These are phyloP conservation scores for Teratosphaeria destructans DNA, from an alignment of 2,329 filamentous ascomycete species.

Conservation along the genomic window DNA sequence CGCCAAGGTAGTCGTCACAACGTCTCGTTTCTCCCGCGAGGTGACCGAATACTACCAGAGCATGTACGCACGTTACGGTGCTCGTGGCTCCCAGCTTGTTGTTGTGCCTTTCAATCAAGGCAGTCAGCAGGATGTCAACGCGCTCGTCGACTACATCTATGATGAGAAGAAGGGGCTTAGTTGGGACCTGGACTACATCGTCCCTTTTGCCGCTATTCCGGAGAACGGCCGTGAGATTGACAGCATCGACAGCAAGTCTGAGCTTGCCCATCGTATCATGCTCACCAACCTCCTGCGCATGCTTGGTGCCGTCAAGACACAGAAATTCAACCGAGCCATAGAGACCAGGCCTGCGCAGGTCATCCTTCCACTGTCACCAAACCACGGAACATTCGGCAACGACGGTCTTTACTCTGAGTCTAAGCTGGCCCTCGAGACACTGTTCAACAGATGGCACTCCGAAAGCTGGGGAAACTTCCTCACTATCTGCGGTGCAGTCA, in stretches of 20 bases:
- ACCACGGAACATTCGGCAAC: constrained; percentile 96
- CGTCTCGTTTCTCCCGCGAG: constrained; percentile 88
- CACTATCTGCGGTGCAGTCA: constrained; percentile 94
- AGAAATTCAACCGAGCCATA: constrained; percentile 79
- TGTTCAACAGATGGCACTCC: constrained; percentile 97
- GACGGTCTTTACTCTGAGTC: constrained; percentile 98
- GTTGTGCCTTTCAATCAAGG: constrained; percentile 99
- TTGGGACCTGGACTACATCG: constrained; percentile 93
- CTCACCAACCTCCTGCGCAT: constrained; percentile 91
- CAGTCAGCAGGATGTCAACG: constrained; percentile 95
- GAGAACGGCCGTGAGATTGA: constrained; percentile 98
- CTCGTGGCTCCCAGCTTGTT: constrained; percentile 88
- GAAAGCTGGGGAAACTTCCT: constrained; percentile 97
- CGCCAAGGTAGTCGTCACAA: constrained; percentile 93
- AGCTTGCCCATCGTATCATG: constrained; percentile 98
- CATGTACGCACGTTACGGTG: constrained; percentile 92
- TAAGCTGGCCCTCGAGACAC: constrained; percentile 89
- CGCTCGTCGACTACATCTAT: constrained; percentile 90
- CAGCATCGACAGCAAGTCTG: constrained; percentile 90
- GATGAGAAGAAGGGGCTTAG: constrained; percentile 91
- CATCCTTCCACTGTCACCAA: constrained; percentile 88
- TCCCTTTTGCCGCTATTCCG: constrained; percentile 94
- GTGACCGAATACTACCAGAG: constrained; percentile 99
- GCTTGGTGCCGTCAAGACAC: constrained; percentile 77
- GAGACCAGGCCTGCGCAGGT: constrained; percentile 95